Evolutionary conservation across 2,329 filamentous ascomycete genomes (phyloP).

Genomic region (Alternaria sp.): DNA sequence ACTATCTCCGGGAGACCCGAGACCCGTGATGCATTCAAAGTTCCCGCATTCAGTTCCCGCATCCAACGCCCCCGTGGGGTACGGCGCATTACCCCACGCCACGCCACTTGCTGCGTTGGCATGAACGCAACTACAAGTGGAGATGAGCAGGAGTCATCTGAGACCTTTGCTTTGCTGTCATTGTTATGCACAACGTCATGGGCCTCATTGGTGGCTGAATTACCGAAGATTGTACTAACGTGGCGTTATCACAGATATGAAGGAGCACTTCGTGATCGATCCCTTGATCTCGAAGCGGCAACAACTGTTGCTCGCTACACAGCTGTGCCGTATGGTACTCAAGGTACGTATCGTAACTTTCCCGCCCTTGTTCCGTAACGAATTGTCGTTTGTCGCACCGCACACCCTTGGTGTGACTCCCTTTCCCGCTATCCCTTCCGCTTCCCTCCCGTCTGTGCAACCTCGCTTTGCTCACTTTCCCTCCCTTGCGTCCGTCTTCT

Average conservation of each 20-base stretch:
- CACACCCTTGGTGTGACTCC: conserved; percentile 11
- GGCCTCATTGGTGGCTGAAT: conserved; percentile 10
- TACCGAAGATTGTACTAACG: conserved; percentile 33
- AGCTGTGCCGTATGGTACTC: conserved; percentile 85
- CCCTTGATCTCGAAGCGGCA: conserved; percentile 98
- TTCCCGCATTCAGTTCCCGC: conserved; percentile 14
- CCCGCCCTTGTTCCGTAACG: conserved; percentile 13
- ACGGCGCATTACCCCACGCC: conserved; percentile 30
- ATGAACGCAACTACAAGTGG: conserved; percentile 17
- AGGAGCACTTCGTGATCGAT: conserved; percentile 96
- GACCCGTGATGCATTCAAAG: conserved; percentile 25
- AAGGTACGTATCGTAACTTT: conserved; percentile 58
- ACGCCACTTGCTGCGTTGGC: conserved; percentile 20
- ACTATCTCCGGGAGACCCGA: conserved; percentile 13
- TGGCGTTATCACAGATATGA: conserved; percentile 72
- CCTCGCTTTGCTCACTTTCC: conserved; percentile 7
- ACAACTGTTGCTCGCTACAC: conserved; percentile 93
- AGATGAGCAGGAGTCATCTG: conserved; percentile 11
- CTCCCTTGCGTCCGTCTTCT: conserved; percentile 17
- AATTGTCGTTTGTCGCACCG: conserved; percentile 8
- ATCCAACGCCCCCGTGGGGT: conserved; percentile 28
- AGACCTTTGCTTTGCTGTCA: conserved; percentile 17
- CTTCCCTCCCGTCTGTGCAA: conserved; percentile 11
- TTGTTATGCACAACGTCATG: conserved; percentile 5
- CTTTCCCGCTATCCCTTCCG: conserved; percentile 13